phyloP scores from a whole-genome alignment of 768 basidiomycete species.

The Lactarius pseudohatsudake region DNA sequence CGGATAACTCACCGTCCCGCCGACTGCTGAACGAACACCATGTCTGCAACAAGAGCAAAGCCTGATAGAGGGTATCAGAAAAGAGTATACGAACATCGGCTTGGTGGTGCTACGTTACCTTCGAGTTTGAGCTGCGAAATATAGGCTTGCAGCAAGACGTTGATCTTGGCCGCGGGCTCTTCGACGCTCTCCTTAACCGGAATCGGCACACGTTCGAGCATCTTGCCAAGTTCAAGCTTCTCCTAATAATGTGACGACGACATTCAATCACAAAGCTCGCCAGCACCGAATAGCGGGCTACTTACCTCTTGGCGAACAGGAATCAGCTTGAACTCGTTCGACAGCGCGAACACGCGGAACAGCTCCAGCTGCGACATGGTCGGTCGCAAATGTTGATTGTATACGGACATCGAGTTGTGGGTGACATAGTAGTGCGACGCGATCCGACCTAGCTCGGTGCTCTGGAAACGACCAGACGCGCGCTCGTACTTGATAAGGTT shows the following conservation, averaged over 20 bases:
- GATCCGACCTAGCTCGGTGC: slow-evolving; percentile 90
- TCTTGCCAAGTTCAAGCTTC: slow-evolving; percentile 85
- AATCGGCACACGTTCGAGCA: slow-evolving; percentile 93
- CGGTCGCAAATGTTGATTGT: slow-evolving; percentile 89
- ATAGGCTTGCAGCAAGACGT: slow-evolving; percentile 91
- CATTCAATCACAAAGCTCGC: neutral
- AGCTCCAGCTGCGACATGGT: slow-evolving; percentile 88
- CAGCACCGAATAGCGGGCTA: slow-evolving; percentile 15
- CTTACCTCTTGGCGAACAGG: slow-evolving; percentile 73
- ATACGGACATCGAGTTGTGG: slow-evolving; percentile 92
- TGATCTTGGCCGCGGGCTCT: slow-evolving; percentile 96
- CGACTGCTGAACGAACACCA: slow-evolving; percentile 97
- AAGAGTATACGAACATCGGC: neutral
- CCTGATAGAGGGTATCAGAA: slow-evolving; percentile 41
- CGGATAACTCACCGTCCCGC: slow-evolving; percentile 71
- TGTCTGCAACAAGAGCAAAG: slow-evolving; percentile 83
- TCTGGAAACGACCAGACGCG: slow-evolving; percentile 81
- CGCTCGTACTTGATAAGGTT: slow-evolving; percentile 94
- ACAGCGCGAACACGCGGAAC: slow-evolving; percentile 93
- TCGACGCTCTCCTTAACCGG: slow-evolving; percentile 97
- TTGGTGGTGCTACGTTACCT: slow-evolving; percentile 42
- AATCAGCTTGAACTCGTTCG: slow-evolving; percentile 92
- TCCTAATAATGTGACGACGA: slow-evolving; percentile 44
- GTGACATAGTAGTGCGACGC: slow-evolving; percentile 96
- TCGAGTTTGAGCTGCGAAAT: slow-evolving; percentile 94